A percentile compares a stretch with the other conserved stretches of the same genome.
phyloP scores from a whole-genome alignment of 345 rosid genomes.

The Laguncularia racemosa region DNA sequence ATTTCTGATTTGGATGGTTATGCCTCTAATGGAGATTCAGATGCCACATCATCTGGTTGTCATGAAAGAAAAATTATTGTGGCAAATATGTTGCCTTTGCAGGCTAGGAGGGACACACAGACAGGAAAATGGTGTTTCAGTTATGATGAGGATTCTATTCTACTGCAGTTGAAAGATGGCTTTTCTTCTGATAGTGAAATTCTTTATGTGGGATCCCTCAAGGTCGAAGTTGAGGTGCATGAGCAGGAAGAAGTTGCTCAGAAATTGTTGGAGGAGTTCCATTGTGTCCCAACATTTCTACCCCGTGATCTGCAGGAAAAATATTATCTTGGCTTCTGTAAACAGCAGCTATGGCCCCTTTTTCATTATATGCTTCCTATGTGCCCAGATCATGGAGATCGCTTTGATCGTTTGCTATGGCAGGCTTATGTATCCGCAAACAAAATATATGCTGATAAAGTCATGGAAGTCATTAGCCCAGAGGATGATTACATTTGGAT shows the following conservation, averaged over 20 bases:
- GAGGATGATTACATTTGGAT: constrained; percentile 78
- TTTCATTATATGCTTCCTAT: constrained; percentile 83
- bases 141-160: constrained; percentile 54
- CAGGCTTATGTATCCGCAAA: constrained; percentile 76
- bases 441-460: constrained; percentile 72
- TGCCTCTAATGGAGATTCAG: constrained; percentile 48
- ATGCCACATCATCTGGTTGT: constrained; percentile 31
- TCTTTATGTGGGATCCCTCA: constrained; percentile 62
- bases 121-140: constrained; percentile 53
- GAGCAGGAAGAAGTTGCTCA: constrained; percentile 75
- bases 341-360: constrained; percentile 75
- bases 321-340: constrained; percentile 69
- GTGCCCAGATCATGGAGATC: constrained; percentile 73
- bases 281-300: constrained; percentile 66
- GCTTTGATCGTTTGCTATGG: constrained; percentile 69
- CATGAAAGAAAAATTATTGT: constrained; percentile 50
- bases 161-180: constrained; percentile 56
- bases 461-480: constrained; percentile 73
- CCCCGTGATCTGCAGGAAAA: constrained; percentile 55
- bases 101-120: constrained; percentile 32
- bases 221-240: constrained; percentile 38
- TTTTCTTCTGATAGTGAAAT: constrained; percentile 53
- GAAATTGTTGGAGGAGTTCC: constrained; percentile 48
- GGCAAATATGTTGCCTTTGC: constrained; percentile 48
- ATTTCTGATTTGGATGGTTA: constrained; percentile 47